phyloP scores from a whole-genome alignment of 2,329 filamentous ascomycete genomes.

The Whalleya microplaca region DNA sequence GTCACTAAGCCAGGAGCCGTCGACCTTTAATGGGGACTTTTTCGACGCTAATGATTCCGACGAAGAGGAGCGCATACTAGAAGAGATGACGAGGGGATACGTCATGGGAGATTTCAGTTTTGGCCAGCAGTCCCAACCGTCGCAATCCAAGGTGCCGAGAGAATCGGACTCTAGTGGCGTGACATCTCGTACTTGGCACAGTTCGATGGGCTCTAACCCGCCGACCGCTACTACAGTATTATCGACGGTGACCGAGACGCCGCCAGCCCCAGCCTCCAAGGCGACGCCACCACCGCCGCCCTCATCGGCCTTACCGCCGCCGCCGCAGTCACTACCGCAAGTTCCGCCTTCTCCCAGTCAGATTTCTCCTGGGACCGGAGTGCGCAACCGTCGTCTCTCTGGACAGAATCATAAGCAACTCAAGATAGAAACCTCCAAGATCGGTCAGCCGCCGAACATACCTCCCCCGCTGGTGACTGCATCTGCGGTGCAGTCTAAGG shows the following conservation, averaged over 20 bases:
- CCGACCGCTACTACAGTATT: conserved; percentile 69
- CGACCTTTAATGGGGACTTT: conserved; percentile 57
- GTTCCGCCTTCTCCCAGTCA: conserved; percentile 41
- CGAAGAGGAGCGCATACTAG: conserved; percentile 77
- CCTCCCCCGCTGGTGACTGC: conserved; percentile 29
- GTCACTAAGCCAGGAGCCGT: conserved; percentile 46
- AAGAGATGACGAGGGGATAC: conserved; percentile 86
- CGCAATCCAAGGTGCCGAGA: conserved; percentile 64
- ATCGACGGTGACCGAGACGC: conserved; percentile 72
- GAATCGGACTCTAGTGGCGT: conserved; percentile 82
- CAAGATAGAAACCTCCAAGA: conserved; percentile 77
- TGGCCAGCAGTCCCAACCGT: conserved; percentile 62
- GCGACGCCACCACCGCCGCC: conserved; percentile 37
- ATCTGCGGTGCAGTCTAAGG: conserved; percentile 32
- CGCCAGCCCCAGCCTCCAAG: conserved; percentile 26
- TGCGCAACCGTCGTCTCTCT: conserved; percentile 78
- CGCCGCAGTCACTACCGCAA: conserved; percentile 51
- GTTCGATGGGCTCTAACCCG: conserved; percentile 74
- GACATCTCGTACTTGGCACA: conserved; percentile 80
- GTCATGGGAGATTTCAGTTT: conserved; percentile 83
- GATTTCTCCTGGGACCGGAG: conserved; percentile 47
- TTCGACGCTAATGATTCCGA: conserved; percentile 68
- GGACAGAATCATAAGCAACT: conserved; percentile 80
- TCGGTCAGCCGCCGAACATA: conserved; percentile 32
- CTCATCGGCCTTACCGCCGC: conserved; percentile 47